Percentiles rank a stretch among this genome's conserved stretches.
These are phyloP conservation scores for Talaromyces funiculosus DNA, from an alignment of 2,329 filamentous ascomycete species.

Conservation along the genomic window DNA sequence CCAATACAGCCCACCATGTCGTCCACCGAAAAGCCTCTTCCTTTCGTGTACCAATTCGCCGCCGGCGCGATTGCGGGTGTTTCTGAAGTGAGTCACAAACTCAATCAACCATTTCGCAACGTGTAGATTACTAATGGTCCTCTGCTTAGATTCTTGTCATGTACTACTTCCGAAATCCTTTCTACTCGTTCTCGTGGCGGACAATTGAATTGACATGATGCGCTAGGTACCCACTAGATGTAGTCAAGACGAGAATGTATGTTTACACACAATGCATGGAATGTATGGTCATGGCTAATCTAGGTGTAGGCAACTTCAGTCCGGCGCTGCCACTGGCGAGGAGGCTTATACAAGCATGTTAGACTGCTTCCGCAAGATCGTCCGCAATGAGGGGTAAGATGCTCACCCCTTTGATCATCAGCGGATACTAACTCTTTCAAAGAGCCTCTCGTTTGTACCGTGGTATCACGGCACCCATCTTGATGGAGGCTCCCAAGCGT, in stretches of 20 bases:
- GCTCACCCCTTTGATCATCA: not conserved
- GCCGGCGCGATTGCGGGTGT: conserved; percentile 96
- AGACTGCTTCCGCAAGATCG: conserved; percentile 96
- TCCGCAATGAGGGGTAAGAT: conserved; percentile 83
- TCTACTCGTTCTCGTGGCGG: not conserved
- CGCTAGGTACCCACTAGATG: conserved; percentile 90
- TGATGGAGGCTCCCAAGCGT: conserved; percentile 96
- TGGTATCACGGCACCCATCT: conserved; percentile 88
- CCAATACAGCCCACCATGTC: conserved; percentile 49
- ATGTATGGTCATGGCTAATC: not conserved
- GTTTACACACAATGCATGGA: conserved; percentile 30
- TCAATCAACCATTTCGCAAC: not conserved
- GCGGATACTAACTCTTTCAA: not conserved
- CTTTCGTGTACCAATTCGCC: conserved; percentile 91
- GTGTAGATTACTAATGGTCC: not conserved
- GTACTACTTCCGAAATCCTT: conserved; percentile 17
- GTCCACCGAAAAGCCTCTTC: conserved; percentile 62
- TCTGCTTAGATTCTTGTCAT: conserved; percentile 23
- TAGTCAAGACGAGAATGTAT: conserved; percentile 96
- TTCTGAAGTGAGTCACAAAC: conserved; percentile 68
- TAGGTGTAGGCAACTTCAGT: conserved; percentile 70
- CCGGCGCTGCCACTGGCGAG: conserved; percentile 61
- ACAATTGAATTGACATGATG: conserved; percentile 10
- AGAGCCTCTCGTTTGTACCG: conserved; percentile 89
- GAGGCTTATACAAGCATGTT: conserved; percentile 96